phyloP scores from a whole-genome alignment of 805 yeast species.

The Pichia sporocuriosa region DNA sequence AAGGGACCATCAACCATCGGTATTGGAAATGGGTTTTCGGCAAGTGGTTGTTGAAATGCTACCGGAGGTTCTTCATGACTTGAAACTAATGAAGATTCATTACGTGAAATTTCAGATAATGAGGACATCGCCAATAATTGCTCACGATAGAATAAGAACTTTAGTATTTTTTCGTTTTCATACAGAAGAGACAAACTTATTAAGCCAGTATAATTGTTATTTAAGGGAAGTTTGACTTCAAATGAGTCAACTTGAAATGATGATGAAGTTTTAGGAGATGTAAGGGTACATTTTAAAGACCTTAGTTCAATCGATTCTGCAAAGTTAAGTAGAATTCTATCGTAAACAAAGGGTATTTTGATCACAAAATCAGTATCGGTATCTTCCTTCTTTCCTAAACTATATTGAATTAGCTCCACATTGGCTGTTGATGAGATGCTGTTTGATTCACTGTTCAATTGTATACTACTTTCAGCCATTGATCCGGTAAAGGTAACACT shows the following conservation, averaged over 20 bases:
- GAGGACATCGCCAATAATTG: not conserved
- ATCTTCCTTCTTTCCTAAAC: not conserved
- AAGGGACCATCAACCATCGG: constrained; percentile 34
- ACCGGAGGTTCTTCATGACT: not conserved
- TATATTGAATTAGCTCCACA: not conserved
- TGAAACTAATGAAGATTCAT: not conserved
- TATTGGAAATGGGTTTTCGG: constrained; percentile 22
- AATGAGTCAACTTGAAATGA: not conserved
- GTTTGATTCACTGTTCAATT: not conserved
- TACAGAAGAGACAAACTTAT: not conserved
- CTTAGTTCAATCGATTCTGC: not conserved
- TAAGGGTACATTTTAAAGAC: not conserved
- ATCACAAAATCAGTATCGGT: not conserved
- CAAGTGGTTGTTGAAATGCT: not conserved
- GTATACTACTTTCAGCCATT: constrained; percentile 5
- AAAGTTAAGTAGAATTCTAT: constrained; percentile 3
- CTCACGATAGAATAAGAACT: constrained; percentile 6
- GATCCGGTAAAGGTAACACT: constrained; percentile 3
- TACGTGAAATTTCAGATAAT: not conserved
- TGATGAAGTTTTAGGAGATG: not conserved
- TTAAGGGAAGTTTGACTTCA: constrained; percentile 8
- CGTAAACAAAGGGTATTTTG: constrained; percentile 4
- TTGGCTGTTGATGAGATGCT: not conserved
- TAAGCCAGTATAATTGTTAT: not conserved
- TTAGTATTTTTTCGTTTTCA: not conserved